A percentile compares a stretch with the other conserved stretches of the same genome.
These are phyloP conservation scores for Wickerhamiella siamensis DNA, from an alignment of 805 yeast species.

Conservation along the genomic window DNA sequence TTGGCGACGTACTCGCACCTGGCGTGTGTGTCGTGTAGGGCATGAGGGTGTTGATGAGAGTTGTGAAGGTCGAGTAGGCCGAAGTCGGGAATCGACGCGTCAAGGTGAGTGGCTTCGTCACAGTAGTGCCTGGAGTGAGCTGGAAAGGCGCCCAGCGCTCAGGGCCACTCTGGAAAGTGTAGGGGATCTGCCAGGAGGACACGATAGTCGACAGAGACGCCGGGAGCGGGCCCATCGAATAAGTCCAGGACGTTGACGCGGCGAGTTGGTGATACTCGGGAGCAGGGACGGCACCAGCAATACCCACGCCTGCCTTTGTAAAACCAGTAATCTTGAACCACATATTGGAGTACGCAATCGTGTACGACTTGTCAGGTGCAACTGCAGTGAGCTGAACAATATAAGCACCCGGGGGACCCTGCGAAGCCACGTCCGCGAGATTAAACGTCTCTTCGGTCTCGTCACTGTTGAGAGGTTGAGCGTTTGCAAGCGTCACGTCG, in stretches of 20 bases:
- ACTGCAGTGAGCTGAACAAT: slow-evolving; percentile 54
- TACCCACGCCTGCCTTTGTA: slow-evolving; percentile 38
- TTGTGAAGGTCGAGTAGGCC: slow-evolving; percentile 44
- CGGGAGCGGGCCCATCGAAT: slow-evolving; percentile 29
- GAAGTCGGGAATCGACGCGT: slow-evolving; percentile 53
- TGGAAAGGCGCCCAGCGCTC: slow-evolving; percentile 90
- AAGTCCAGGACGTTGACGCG: slow-evolving; percentile 3
- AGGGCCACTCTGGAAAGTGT: slow-evolving; percentile 62
- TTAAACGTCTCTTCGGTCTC: slow-evolving; percentile 26
- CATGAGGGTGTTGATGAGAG: slow-evolving; percentile 27
- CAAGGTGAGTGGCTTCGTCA: slow-evolving; percentile 48
- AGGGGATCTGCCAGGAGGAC: slow-evolving; percentile 38
- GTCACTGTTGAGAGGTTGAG: slow-evolving; percentile 18
- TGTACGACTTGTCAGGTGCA: slow-evolving; percentile 41
- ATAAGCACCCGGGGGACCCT: slow-evolving; percentile 51
- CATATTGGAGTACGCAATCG: slow-evolving; percentile 8
- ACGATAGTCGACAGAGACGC: slow-evolving; percentile 28
- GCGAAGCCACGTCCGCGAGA: slow-evolving; percentile 30
- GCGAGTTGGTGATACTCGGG: neutral
- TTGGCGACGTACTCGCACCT: slow-evolving; percentile 63
- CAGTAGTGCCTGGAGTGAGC: slow-evolving; percentile 58
- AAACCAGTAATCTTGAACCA: slow-evolving; percentile 48
- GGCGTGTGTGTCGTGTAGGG: slow-evolving; percentile 60
- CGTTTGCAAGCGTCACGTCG: slow-evolving; percentile 19
- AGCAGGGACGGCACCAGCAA: slow-evolving; percentile 4